Evolutionary conservation across 331 rosid genomes (phyloP).

Genomic region (Telfairia occidentalis): DNA sequence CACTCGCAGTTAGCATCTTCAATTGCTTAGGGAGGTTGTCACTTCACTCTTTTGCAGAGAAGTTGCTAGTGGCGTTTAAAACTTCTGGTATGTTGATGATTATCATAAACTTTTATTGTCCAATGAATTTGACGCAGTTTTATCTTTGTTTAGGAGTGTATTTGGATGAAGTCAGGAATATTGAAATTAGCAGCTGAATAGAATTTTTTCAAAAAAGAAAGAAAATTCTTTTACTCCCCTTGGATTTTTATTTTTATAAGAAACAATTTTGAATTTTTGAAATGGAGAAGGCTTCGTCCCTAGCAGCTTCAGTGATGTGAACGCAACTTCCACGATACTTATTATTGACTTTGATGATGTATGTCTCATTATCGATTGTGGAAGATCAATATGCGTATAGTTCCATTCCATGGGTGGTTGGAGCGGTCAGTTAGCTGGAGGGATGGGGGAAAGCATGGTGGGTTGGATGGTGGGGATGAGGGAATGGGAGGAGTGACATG

Average conservation of each 20-base stretch:
- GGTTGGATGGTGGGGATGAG: neutral
- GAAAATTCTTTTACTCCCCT: neutral
- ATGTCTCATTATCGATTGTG: neutral
- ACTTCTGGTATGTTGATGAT: constrained; percentile 34
- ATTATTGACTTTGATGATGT: neutral
- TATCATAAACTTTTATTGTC: neutral
- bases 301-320: neutral
- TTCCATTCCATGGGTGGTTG: neutral
- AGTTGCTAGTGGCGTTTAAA: constrained; percentile 47
- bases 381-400: neutral
- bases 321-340: neutral
- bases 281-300: neutral
- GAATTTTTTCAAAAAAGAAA: neutral
- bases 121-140: neutral
- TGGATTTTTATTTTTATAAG: no score
- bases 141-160: constrained; percentile 13
- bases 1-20: constrained; percentile 33
- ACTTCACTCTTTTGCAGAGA: constrained; percentile 50
- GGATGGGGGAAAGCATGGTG: neutral
- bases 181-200: neutral
- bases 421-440: neutral
- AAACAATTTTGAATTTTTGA: neutral
- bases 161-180: constrained; percentile 13
- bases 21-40: constrained; percentile 57
- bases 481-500: neutral